phyloP scores from a whole-genome alignment of 2,329 filamentous ascomycete genomes.

The Sporothrix inflata region DNA sequence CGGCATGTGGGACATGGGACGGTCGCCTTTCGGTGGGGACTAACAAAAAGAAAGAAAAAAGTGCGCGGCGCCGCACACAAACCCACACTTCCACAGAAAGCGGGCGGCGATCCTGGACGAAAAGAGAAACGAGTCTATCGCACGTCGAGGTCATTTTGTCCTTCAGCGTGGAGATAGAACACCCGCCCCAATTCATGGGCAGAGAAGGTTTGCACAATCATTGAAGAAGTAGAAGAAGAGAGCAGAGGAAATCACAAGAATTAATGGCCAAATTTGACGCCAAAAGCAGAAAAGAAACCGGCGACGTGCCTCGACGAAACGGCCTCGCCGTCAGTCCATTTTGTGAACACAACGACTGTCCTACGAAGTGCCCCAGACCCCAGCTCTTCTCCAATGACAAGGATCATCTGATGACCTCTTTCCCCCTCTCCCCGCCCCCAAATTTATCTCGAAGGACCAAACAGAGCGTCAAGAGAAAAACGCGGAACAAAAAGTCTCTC shows the following conservation, averaged over 20 bases:
- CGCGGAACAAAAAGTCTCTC: not conserved
- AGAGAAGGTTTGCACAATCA: not conserved
- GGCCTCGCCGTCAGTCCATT: not conserved
- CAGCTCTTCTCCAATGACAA: not conserved
- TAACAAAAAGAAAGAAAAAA: not conserved
- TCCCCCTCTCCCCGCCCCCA: too few species aligned
- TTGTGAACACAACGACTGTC: not conserved
- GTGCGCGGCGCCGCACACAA: not conserved
- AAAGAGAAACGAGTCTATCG: conserved; percentile 1
- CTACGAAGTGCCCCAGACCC: not conserved
- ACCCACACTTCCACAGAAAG: not conserved
- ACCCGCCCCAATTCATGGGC: not conserved
- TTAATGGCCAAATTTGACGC: not conserved
- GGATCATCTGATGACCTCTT: not conserved
- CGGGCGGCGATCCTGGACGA: conserved; percentile 1
- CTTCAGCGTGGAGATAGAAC: not conserved
- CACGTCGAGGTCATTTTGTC: not conserved
- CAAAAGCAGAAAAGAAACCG: not conserved
- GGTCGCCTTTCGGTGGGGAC: not conserved
- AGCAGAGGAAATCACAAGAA: not conserved
- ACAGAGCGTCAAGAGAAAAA: not conserved
- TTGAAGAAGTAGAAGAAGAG: not conserved
- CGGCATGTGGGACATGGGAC: conserved; percentile 6
- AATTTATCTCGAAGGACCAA: too few species aligned
- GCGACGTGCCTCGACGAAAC: not conserved